Evolutionary conservation across 192 early-diverging fungal genomes (phyloP).

Genomic region (Mortierella alpina): DNA sequence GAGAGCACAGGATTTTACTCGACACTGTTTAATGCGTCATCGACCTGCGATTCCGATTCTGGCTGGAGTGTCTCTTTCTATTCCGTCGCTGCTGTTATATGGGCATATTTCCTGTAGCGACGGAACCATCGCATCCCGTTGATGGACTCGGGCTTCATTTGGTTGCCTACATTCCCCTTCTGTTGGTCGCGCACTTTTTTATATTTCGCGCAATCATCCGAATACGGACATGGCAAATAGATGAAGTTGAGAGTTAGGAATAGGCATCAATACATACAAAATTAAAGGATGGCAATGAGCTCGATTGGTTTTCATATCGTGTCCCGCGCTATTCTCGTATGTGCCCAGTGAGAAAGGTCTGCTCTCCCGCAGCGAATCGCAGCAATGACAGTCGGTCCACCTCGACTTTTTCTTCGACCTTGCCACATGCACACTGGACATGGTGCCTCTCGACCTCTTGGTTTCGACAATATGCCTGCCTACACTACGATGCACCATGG

Average conservation of each 20-base stretch:
- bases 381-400: too few relatives aligned
- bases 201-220: constrained; percentile 36
- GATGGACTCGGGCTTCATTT: constrained; percentile 44
- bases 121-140: constrained; percentile 25
- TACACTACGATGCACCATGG: neutral
- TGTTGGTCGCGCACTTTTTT: constrained; percentile 21
- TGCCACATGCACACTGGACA: too few relatives aligned
- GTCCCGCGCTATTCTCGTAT: too few relatives aligned
- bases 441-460: too few relatives aligned
- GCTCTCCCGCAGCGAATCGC: too few relatives aligned
- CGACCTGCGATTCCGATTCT: too few relatives aligned
- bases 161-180: constrained; percentile 33
- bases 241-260: constrained; percentile 36
- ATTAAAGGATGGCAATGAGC: constrained; percentile 9
- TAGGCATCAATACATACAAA: constrained; percentile 12
- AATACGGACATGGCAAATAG: constrained; percentile 23
- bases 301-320: too few relatives aligned
- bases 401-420: too few relatives aligned
- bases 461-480: too few relatives aligned
- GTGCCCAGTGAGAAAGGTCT: too few relatives aligned
- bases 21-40: too few relatives aligned
- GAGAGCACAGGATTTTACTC: too few relatives aligned
- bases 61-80: neutral
- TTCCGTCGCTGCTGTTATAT: constrained; percentile 18
- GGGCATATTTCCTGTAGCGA: constrained; percentile 1